Percentiles rank a stretch among this genome's conserved stretches.
phyloP scores from a whole-genome alignment of 805 yeast genomes.

The Candida sithepensis region DNA sequence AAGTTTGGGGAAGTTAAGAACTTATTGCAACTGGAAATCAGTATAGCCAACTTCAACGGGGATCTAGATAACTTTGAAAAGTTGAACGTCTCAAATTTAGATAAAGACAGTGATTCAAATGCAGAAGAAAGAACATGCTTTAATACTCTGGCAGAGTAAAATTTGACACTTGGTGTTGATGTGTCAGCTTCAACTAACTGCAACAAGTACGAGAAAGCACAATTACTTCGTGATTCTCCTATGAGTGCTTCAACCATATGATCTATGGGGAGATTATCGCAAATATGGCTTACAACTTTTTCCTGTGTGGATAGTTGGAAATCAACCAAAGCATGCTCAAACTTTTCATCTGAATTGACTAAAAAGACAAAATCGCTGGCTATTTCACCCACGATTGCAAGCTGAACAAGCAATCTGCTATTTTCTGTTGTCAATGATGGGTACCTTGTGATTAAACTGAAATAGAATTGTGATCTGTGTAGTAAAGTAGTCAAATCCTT shows the following conservation, averaged over 20 bases:
- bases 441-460: conserved; percentile 1
- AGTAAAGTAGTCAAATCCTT: conserved; percentile 1
- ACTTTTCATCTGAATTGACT: background rate
- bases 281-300: background rate
- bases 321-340: conserved; percentile 7
- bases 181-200: background rate
- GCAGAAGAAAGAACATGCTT: conserved; percentile 28
- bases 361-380: conserved; percentile 37
- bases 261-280: background rate
- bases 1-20: conserved; percentile 35
- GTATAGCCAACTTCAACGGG: conserved; percentile 35
- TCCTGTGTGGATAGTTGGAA: conserved; percentile 6
- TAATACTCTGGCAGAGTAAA: conserved; percentile 36
- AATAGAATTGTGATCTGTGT: conserved; percentile 4
- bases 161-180: conserved; percentile 6
- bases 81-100: conserved; percentile 23
- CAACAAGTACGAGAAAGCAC: conserved; percentile 2
- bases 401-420: conserved; percentile 8
- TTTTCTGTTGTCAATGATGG: conserved; percentile 1
- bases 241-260: background rate
- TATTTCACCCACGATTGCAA: conserved; percentile 35
- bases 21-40: conserved; percentile 34
- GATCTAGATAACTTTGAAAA: conserved; percentile 30
- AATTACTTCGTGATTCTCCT: background rate
- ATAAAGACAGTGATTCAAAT: conserved; percentile 22